Evolutionary conservation across 768 basidiomycete species (phyloP).

Genomic region (Mycena albidolilacea): DNA sequence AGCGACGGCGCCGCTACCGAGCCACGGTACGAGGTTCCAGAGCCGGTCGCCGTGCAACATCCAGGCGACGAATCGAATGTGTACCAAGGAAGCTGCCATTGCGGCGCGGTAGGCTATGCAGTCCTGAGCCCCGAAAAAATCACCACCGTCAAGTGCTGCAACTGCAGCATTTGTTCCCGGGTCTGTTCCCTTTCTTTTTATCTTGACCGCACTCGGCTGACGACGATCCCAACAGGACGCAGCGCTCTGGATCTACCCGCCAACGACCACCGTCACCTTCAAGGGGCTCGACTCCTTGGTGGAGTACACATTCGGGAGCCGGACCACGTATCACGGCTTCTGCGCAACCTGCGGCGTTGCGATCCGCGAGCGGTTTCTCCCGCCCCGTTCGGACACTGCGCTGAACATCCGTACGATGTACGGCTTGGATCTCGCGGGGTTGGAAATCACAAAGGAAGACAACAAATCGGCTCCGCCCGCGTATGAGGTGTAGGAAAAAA

Average conservation of each 20-base stretch:
- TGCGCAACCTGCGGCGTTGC: constrained; percentile 26
- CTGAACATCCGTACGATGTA: constrained; percentile 32
- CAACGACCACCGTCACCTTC: not conserved
- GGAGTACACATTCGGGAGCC: constrained; percentile 21
- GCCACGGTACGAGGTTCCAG: constrained; percentile 19
- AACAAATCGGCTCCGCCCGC: not conserved
- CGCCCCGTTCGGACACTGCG: not conserved
- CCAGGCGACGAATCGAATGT: constrained; percentile 13
- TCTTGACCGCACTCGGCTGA: not conserved
- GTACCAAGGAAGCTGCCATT: constrained; percentile 37
- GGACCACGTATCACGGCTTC: constrained; percentile 19
- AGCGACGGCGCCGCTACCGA: not conserved
- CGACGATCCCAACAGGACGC: constrained; percentile 9
- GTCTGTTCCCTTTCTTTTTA: not conserved
- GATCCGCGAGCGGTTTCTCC: constrained; percentile 6
- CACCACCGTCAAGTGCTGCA: constrained; percentile 14
- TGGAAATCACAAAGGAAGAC: constrained; percentile 10
- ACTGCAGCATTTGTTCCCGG: constrained; percentile 36
- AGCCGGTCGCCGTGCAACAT: not conserved
- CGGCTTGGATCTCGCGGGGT: constrained; percentile 9
- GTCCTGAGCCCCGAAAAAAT: constrained; percentile 13
- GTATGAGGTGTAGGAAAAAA: constrained; percentile 8
- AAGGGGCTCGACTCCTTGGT: constrained; percentile 11
- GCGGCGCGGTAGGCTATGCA: constrained; percentile 32
- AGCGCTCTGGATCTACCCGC: constrained; percentile 29